These are phyloP conservation scores for Nigrospora oryzae DNA, from an alignment of 2,329 filamentous ascomycete genomes.

Conservation along the genomic window DNA sequence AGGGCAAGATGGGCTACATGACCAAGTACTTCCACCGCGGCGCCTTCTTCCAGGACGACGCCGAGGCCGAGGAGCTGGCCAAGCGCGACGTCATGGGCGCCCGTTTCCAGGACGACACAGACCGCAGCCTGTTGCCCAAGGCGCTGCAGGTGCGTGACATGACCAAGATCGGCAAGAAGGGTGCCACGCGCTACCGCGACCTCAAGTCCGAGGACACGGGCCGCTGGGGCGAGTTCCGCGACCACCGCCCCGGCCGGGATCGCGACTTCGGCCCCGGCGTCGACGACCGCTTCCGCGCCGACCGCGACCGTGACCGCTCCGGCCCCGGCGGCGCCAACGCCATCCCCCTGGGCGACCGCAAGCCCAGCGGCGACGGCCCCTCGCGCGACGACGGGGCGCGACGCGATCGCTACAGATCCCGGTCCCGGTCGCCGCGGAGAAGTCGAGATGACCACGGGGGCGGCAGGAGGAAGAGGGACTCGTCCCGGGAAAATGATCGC, in stretches of 20 bases:
- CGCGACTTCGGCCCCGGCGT: conserved; percentile 30
- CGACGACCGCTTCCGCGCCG: conserved; percentile 62
- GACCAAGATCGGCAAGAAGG: conserved; percentile 89
- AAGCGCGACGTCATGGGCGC: conserved; percentile 81
- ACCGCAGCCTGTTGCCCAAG: conserved; percentile 77
- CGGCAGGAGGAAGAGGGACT: conserved; percentile 51
- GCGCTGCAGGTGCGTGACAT: conserved; percentile 90
- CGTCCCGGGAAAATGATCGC: conserved; percentile 43
- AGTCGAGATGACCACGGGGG: conserved; percentile 31
- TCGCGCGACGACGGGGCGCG: conserved; percentile 22
- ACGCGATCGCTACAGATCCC: conserved; percentile 30
- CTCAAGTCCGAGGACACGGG: conserved; percentile 87
- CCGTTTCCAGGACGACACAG: conserved; percentile 75
- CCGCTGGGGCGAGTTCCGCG: conserved; percentile 63
- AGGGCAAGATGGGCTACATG: conserved; percentile 81
- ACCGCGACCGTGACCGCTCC: conserved; percentile 41
- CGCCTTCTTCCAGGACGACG: conserved; percentile 85
- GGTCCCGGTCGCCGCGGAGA: conserved; percentile 44
- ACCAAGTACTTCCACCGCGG: conserved; percentile 97
- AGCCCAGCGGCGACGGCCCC: conserved; percentile 33
- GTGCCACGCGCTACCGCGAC: conserved; percentile 82
- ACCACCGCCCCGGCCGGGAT: conserved; percentile 30
- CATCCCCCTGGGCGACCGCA: conserved; percentile 58
- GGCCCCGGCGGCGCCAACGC: conserved; percentile 58
- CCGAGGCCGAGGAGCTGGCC: conserved; percentile 65